Evolutionary conservation across 164 flowering plant species (phyloP), one percentile per base, ranked within the genome.

Genomic region (Aristolochia contorta): DNA sequence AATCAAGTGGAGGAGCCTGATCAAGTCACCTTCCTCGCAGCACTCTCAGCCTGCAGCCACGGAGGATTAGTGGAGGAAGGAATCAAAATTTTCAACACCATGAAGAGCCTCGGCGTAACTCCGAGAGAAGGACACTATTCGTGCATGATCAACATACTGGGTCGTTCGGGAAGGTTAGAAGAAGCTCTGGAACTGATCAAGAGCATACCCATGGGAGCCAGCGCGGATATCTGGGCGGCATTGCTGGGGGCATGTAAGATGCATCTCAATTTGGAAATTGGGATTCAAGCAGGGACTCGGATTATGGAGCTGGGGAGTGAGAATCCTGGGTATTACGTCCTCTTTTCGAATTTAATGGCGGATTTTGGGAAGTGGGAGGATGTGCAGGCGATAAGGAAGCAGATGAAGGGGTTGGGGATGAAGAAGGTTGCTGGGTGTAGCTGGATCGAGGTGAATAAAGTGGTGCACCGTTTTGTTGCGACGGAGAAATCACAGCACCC

Each of bases 1-100:
- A 3, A 45, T 33, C 63, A 12, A 56, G 65, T 69, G 56, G 65
- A 73, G 62, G 47, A 69, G 12, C 77, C 73, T 16, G 73, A 73
- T 60, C 66, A 69, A 2, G 58, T 73, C 49, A 66, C 62, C 57
- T 73, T 73, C 53, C 45, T 69, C 47, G 65, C 69, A 22, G 62
- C 63, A 59, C 52, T 73, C 45, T 69, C 77, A 58, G 77, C 73
- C 67, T 73, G 73, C 51, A 73, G 60, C 56, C 77, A 69, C 54
- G 73, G 77, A 60, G 73, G 73, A 23, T 37, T 73, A 16, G 70
- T 69, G 23, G 66, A 69, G 8, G 66, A 66, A 60, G 77, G 77
- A 24, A 66, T 64, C 54, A 25, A 57, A 52, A 63, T 73, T n/a
- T 73, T 69, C 54, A 60, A 73, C 57, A 69, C 68, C 51, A 69